Base-by-base conservation (phyloP, 2,329 filamentous ascomycete species). In the Emmonsiellopsis sp. region DNA sequence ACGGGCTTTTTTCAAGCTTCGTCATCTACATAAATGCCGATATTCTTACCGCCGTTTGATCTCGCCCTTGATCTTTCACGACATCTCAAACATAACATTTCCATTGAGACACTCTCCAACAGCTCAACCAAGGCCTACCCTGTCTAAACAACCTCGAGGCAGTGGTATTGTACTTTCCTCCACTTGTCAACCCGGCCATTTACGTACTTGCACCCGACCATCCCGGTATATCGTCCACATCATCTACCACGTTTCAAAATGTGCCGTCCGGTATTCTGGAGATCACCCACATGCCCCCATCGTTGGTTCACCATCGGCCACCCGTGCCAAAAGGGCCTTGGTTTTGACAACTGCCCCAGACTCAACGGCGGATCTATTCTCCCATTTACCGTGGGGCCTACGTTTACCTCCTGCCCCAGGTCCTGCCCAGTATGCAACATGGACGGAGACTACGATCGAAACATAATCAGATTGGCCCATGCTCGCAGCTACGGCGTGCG, bases 291-390 rank as follows among this genome's bases (percentile, higher is more conserved):
- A 49, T 80, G 77, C 62, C 61, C 62, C 6, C 76, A 79, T 57
- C 65, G 70, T 32, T 80, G 76, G 75, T 62, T 78, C 52, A 71
- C 68, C 27, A 72, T 80, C 58, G 65, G 64, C 27, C 62, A 68
- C 10, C 70, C 73, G 7, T 80, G 77, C 61, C 63, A 61, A 5
- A 56, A 61, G 37, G 58, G 56, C 53, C 52, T 53, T 47, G 63
- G 58, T 36, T 68, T 70, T 55, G 52, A 53, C 55, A 62, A 59
- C 50, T 66, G 64, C 53, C 53, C 61, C 11, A 55, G 53, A 6
- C 58, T 64, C 42, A 54, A 53, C 39, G 31, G 42, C 33, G 37
- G 51, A 34, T 43, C 48, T 39, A 40, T 60, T 42, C 42, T 56
- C 11, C 51, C 57, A 42, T 51, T 56, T 55, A 42, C 49, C 44